Percentiles rank a stretch among this genome's conserved stretches.
Evolutionary conservation across 2,329 filamentous ascomycete species (phyloP).

Genomic region (Clonostachys sp.): DNA sequence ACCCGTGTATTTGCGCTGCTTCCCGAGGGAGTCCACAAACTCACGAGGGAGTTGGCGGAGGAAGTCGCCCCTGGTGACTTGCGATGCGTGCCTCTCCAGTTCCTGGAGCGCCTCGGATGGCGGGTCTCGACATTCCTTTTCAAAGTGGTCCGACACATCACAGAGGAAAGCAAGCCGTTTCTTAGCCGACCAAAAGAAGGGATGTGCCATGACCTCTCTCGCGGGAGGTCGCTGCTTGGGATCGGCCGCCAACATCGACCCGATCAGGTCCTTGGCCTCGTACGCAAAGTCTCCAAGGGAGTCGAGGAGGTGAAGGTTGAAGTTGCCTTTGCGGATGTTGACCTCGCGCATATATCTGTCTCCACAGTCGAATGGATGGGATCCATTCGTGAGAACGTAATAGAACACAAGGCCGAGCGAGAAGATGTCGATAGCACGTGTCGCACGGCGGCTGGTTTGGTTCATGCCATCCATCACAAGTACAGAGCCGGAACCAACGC

Average conservation of each 20-base stretch:
- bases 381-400: conserved; percentile 91
- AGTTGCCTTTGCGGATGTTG: conserved; percentile 90
- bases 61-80: conserved; percentile 69
- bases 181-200: conserved; percentile 93
- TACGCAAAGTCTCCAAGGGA: conserved; percentile 77
- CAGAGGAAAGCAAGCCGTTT: conserved; percentile 91
- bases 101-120: conserved; percentile 63
- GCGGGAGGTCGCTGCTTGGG: conserved; percentile 64
- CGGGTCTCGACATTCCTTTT: conserved; percentile 83
- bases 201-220: conserved; percentile 79
- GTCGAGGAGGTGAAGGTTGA: conserved; percentile 66
- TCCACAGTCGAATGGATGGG: conserved; percentile 90
- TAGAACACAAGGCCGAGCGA: conserved; percentile 97
- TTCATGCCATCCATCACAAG: conserved; percentile 52
- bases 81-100: conserved; percentile 47
- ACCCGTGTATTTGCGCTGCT: conserved; percentile 92
- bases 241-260: conserved; percentile 64
- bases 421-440: conserved; percentile 95
- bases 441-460: conserved; percentile 69
- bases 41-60: conserved; percentile 68
- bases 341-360: conserved; percentile 94
- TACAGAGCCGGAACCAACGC: conserved; percentile 58
- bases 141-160: conserved; percentile 93
- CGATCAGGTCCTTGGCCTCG: conserved; percentile 84
- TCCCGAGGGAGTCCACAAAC: conserved; percentile 86